These are phyloP conservation scores for Graphiopsis chlorocephala DNA, from an alignment of 2,329 filamentous ascomycete genomes.

Conservation along the genomic window DNA sequence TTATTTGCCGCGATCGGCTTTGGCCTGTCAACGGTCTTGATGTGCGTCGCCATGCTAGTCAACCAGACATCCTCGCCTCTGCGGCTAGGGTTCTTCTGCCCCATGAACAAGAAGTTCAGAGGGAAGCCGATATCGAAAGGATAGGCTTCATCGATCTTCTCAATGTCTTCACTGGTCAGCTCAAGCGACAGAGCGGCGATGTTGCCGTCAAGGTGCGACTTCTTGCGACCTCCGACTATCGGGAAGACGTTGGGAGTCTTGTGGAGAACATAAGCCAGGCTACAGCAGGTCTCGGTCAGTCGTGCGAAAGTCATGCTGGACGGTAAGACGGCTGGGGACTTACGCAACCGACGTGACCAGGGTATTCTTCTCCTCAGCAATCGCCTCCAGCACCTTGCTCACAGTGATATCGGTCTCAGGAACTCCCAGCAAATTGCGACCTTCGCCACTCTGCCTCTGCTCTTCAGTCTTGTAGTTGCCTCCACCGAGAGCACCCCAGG, in stretches of 20 bases:
- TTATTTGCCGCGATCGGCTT: background rate
- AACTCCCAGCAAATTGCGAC: conserved; percentile 34
- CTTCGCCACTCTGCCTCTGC: conserved; percentile 26
- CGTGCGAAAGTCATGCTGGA: background rate
- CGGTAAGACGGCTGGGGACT: conserved; percentile 36
- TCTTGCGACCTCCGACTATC: conserved; percentile 69
- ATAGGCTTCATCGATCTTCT: conserved; percentile 58
- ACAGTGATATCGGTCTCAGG: background rate
- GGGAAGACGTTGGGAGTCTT: conserved; percentile 68
- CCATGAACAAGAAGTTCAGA: conserved; percentile 41
- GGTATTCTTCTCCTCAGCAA: conserved; percentile 1
- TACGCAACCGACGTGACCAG: background rate
- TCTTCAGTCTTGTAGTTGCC: conserved; percentile 42
- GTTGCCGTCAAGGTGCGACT: conserved; percentile 66
- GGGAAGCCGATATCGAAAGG: conserved; percentile 64
- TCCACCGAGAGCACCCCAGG: conserved; percentile 41
- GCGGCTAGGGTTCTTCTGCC: conserved; percentile 15
- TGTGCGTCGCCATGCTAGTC: conserved; percentile 18
- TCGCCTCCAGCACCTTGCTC: background rate
- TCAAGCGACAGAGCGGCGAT: conserved; percentile 61
- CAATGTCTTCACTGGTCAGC: conserved; percentile 58
- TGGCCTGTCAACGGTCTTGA: conserved; percentile 1
- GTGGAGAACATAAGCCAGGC: conserved; percentile 68
- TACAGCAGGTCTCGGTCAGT: background rate
- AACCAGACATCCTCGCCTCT: conserved; percentile 34